Base-by-base conservation (phyloP, 2,329 filamentous ascomycete species). In the Ramularia collo-cygni region DNA sequence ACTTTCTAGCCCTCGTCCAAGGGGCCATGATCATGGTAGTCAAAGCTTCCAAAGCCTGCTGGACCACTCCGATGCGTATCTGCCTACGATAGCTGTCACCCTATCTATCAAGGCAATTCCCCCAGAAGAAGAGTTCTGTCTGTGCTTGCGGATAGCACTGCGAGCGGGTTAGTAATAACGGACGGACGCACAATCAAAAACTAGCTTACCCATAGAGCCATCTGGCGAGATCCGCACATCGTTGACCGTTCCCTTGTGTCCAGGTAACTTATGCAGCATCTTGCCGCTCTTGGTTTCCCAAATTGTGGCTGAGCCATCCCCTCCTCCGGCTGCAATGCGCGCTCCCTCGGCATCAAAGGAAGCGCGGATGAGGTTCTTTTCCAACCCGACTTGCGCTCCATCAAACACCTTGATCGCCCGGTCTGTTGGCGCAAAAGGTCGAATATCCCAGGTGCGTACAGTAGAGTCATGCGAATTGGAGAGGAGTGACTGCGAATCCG, bases 381-480 rank as follows among this genome's bases (percentile, higher is more conserved):
- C 92, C 37, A 94, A 65, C 0, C 89, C 89, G 26, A 79, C 74
- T 8, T 84, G 82, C 1, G 90, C 90, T n/a, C 92, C 92, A 54
- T 96, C 90, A 61, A 92, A 95, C 0, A 86, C 94, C 57, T 79
- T 78, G 44, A 96, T 78, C 44, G 86, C 81, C 50, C 92, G 75
- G 60, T 95, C 85, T 1, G 83, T 79, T 0, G 92, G 87, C 5
- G 92, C 90, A 65, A 96, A 98, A 0, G 92, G 90, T 52, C 90
- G 76, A 37, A 98, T 85, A 60, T 98, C 90, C 92, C 92, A 98
- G 13, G 89, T 95, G 55, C 85, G 77, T 27, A 89, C 92, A 0
- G 90, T 95, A 14, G 85, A 88, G 63, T 98, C 92, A 72, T 95
- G 92, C 6, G 87, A 83, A 57, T 94, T 92, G 2, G 90, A 96